A percentile compares a stretch with the other conserved stretches of the same genome.
Conservation (phyloP, 805 yeast genomes). For the Cyberlindnera mrakii region DNA sequence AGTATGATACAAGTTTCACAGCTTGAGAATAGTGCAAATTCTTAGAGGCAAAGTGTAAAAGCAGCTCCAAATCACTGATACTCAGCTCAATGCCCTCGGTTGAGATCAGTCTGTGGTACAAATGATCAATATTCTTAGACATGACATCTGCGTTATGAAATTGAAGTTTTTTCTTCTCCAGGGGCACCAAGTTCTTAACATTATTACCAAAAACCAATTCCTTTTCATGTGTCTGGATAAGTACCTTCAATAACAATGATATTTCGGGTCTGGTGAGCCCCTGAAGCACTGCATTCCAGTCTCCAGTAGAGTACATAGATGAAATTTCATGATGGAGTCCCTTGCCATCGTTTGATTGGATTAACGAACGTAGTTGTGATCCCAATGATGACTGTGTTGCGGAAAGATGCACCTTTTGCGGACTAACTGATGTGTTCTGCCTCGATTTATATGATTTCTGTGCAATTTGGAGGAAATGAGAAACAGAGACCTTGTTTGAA, state of each 20-base stretch:
- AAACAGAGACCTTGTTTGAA: neutral
- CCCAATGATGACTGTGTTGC: neutral
- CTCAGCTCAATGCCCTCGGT: constrained; percentile 4
- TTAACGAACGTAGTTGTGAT: constrained; percentile 1
- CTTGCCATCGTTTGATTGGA: constrained; percentile 1
- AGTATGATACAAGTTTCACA: constrained; percentile 4
- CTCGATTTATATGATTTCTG: neutral
- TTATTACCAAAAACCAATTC: neutral
- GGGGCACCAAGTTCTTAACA: constrained; percentile 2
- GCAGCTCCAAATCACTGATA: constrained; percentile 3
- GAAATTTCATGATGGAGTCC: neutral
- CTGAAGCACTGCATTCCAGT: constrained; percentile 2
- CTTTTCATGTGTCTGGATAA: constrained; percentile 2
- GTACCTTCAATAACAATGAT: constrained; percentile 5
- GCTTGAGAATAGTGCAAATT: constrained; percentile 7
- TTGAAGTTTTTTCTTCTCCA: neutral
- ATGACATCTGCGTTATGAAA: neutral
- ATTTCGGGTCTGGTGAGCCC: constrained; percentile 10
- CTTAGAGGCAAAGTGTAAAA: constrained; percentile 1
- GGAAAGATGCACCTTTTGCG: no score
- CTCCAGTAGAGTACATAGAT: neutral
- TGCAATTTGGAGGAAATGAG: neutral
- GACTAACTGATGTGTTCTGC: no score
- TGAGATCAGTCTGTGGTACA: constrained; percentile 2
- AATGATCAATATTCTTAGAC: neutral